Evolutionary conservation across 2,329 filamentous ascomycete species (phyloP), one percentile per base, ranked within the genome.

Genomic region (Colletotrichum sp.): DNA sequence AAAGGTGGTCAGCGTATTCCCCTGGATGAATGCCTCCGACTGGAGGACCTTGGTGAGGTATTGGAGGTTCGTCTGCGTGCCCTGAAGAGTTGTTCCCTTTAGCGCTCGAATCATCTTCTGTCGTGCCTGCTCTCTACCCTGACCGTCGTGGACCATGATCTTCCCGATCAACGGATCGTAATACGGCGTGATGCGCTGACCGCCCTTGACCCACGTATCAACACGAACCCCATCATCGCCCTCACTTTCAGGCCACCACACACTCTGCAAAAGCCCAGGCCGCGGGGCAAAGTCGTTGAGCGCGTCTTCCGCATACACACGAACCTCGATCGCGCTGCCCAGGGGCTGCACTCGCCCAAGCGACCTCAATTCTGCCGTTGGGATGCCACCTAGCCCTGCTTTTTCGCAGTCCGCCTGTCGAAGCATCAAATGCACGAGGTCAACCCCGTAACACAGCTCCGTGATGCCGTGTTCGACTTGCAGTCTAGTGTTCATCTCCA

Each of bases 401-500:
- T 36, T 16, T 8, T 68, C 34, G 78, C 81, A 62, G n/a, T 84
- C 81, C 0, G 84, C 85, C 39, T 85, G 65, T 7, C 32, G 16
- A 12, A 73, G 65, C 71, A 73, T 73, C 10, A 76, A 55, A 12
- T 72, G 69, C 13, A 76, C 73, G 12, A 76, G 44, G 5, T 76
- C 73, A 6, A 76, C 36, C 5, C 52, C 49, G 13, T 55, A 64
- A 24, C 64, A 67, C 26, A 64, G 30, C 28, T 73, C 65, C 6
- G 71, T 62, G 13, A 73, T 93, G 0, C 94, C 93, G 78, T 96
- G 94, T 81, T 96, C 94, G 28, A 96, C 94, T 79, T 96, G 94
- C 5, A 96, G 83, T 10, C 94, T 88, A 0, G 94, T 78, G 87
- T 90, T 88, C 81, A 90, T 88, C 73, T 73, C 71, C 24, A 73